Evolutionary conservation across 2,329 filamentous ascomycete genomes (phyloP).

Genomic region (Penicillium sp.): DNA sequence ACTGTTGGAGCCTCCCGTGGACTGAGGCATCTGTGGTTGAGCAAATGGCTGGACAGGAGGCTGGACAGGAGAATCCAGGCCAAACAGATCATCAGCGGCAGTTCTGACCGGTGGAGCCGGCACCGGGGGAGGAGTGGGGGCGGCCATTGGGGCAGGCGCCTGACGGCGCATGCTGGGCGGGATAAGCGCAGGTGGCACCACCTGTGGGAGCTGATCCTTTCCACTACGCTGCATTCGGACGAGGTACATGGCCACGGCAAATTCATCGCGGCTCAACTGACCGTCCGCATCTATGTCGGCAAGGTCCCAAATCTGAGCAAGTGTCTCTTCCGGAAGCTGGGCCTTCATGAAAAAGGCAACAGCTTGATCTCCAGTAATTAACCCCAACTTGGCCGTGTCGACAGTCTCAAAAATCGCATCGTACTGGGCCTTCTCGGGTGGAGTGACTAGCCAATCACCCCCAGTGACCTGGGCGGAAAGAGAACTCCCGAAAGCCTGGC

Average conservation of each 20-base stretch:
- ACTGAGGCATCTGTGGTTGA: constrained; percentile 62
- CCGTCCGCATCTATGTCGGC: constrained; percentile 92
- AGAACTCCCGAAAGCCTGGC: constrained; percentile 52
- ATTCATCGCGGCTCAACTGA: constrained; percentile 82
- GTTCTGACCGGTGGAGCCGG: constrained; percentile 62
- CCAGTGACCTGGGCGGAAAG: constrained; percentile 58
- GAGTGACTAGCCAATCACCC: constrained; percentile 77
- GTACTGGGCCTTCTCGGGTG: constrained; percentile 83
- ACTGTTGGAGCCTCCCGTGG: constrained; percentile 69
- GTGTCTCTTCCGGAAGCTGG: constrained; percentile 78
- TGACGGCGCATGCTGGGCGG: constrained; percentile 78
- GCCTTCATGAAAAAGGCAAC: constrained; percentile 94
- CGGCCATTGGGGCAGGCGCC: constrained; percentile 37
- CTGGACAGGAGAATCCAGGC: constrained; percentile 69
- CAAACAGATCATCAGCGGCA: constrained; percentile 90
- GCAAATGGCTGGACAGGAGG: constrained; percentile 55
- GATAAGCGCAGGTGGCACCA: constrained; percentile 77
- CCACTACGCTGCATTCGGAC: constrained; percentile 85
- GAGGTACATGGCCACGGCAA: constrained; percentile 95
- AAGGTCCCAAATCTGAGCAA: constrained; percentile 96
- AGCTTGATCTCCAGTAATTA: constrained; percentile 90
- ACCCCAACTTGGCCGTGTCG: constrained; percentile 77
- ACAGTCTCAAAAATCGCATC: constrained; percentile 82
- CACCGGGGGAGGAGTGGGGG: constrained; percentile 46
- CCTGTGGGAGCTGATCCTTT: constrained; percentile 69